Evolutionary conservation across 163 green algal species (phyloP).

Genomic region (Volvox carteri): DNA sequence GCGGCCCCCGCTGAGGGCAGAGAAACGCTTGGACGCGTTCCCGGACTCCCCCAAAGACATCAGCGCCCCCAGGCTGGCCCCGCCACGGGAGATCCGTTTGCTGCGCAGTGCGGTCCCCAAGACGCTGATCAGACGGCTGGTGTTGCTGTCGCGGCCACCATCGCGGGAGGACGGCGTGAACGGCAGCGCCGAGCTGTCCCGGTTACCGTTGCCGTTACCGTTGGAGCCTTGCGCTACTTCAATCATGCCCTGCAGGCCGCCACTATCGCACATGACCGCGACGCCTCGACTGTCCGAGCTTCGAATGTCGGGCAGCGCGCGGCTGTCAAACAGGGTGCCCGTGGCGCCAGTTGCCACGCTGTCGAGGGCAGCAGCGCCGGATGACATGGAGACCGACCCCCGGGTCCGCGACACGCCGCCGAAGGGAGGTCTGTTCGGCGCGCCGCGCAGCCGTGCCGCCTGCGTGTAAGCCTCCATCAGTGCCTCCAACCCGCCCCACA

Average conservation of each 20-base stretch:
- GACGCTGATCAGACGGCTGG: conserved; percentile 19
- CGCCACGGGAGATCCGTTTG: conserved; percentile 28
- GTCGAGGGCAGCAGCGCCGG: neutral
- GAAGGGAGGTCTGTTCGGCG: neutral
- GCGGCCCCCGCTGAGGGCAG: neutral
- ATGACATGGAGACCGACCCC: conserved; percentile 17
- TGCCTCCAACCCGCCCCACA: conserved; percentile 34
- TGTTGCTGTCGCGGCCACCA: conserved; percentile 43
- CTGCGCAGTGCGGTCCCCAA: neutral
- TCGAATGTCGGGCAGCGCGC: neutral
- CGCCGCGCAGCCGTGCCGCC: neutral
- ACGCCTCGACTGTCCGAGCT: conserved; percentile 32
- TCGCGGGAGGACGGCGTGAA: neutral
- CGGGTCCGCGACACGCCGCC: neutral
- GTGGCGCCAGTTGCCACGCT: neutral
- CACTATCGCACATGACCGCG: conserved; percentile 1
- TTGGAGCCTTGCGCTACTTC: conserved; percentile 17
- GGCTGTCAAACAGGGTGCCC: conserved; percentile 14
- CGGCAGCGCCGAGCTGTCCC: conserved; percentile 17
- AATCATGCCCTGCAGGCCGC: conserved; percentile 22
- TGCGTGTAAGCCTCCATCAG: conserved; percentile 31
- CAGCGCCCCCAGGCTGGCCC: conserved; percentile 12
- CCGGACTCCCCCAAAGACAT: neutral
- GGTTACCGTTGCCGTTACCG: conserved; percentile 5
- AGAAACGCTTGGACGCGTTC: neutral